phyloP scores from a whole-genome alignment of 108 stramenopile genomes.

The Mediolabrus comicus region DNA sequence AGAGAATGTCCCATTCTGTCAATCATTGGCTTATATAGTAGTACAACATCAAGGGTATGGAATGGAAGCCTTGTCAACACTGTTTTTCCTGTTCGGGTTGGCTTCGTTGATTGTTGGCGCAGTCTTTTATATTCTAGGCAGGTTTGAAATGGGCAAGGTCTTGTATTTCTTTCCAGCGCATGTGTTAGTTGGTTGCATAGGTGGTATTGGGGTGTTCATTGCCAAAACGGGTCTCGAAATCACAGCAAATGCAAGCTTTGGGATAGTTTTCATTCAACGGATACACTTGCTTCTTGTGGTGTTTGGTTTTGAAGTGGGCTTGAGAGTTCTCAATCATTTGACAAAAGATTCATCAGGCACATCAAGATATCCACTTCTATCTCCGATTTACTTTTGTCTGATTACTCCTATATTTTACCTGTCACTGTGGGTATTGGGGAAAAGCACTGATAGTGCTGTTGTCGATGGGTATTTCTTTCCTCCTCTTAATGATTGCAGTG shows the following conservation, averaged over 20 bases:
- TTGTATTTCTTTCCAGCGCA: constrained; percentile 85
- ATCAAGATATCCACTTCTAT: constrained; percentile 59
- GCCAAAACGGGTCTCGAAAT: constrained; percentile 76
- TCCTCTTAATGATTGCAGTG: constrained; percentile 20
- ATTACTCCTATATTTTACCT: constrained; percentile 82
- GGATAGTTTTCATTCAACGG: constrained; percentile 33
- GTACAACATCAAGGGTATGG: constrained; percentile 64
- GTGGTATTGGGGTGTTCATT: constrained; percentile 81
- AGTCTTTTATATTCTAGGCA: constrained; percentile 70
- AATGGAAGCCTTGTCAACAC: constrained; percentile 66
- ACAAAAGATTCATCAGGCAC: constrained; percentile 48
- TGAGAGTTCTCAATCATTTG: constrained; percentile 54
- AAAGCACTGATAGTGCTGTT: constrained; percentile 23
- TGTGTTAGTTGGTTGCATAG: constrained; percentile 82
- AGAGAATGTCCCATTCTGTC: constrained; percentile 83
- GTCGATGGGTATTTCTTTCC: constrained; percentile 74
- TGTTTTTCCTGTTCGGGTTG: constrained; percentile 75
- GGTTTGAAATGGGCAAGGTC: constrained; percentile 62
- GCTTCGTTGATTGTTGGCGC: constrained; percentile 69
- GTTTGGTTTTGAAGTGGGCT: constrained; percentile 54
- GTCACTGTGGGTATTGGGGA: constrained; percentile 24
- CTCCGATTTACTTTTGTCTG: constrained; percentile 77
- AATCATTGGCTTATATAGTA: constrained; percentile 61
- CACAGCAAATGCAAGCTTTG: constrained; percentile 52
- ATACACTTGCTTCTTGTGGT: constrained; percentile 51